Evolutionary conservation across 176 grass and related monocot genomes (phyloP), one percentile per base, ranked within the genome.

Genomic region (Zoysia pacifica): DNA sequence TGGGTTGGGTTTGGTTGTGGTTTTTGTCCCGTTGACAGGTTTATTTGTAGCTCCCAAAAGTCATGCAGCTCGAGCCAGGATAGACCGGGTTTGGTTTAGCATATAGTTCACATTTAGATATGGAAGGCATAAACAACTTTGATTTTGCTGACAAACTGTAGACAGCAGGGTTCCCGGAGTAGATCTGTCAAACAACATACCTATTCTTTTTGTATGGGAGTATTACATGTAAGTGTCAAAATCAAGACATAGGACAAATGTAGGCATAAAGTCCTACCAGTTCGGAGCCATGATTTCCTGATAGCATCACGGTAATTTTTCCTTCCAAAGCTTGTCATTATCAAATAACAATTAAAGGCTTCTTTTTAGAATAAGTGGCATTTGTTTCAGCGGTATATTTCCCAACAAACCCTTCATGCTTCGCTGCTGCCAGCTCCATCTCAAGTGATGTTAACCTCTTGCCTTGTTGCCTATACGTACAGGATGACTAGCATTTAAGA

Each of bases 231-330:
- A 69, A 79, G 65, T 46, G 46, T 43, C 7, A 36, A 79, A 79
- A 58, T 11, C 18, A 37, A 68, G 49, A 45, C 7, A 52, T 16
- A 68, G 54, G 64, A 55, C 7, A 43, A 48, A 79, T 37, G 69
- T 45, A 67, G 65, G 47, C 48, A 73, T 14, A 38, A 67, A 38
- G 67, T 60, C 7, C 15, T 85, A 95, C 97, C 97, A 82, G 92
- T 89, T 9, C 93, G 88, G 84, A 99, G 88, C 90, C 93, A 99
- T 35, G 97, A 95, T 74, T 95, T 99, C 39, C 97, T 87, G 73
- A 96, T 82, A 53, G 93, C 93, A 74, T 99, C 97, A 48, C 97
- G 91, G 61, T 96, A 92, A 59, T 93, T 96, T 88, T 87, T 93
- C 58, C 90, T 85, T 11, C 90, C 93, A 77, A 99, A 96, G 65